phyloP scores from a whole-genome alignment of 2,329 filamentous ascomycete species.

The Lecanicillium sp. region DNA sequence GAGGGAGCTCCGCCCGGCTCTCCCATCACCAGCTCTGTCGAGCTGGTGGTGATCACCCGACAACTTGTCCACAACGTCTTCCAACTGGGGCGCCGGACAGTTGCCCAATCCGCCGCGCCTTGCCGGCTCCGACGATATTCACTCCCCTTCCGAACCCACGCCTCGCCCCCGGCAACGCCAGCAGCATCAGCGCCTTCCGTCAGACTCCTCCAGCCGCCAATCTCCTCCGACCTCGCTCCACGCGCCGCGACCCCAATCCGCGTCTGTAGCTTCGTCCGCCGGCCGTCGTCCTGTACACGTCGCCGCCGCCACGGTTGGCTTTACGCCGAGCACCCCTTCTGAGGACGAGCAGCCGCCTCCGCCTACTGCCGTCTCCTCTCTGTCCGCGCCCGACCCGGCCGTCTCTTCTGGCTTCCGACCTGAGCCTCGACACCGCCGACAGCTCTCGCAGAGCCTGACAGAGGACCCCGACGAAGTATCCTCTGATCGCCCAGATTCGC shows the following conservation, averaged over 20 bases:
- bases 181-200: conserved; percentile 1
- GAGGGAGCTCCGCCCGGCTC: not conserved
- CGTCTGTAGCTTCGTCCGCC: conserved; percentile 36
- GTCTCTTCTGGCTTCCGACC: conserved; percentile 7
- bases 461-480: conserved; percentile 35
- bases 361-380: conserved; percentile 12
- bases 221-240: conserved; percentile 37
- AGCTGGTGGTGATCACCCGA: conserved; percentile 8
- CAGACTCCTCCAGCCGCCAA: not conserved
- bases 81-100: conserved; percentile 6
- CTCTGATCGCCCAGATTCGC: conserved; percentile 20
- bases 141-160: conserved; percentile 1
- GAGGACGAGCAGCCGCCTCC: conserved; percentile 7
- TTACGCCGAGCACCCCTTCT: conserved; percentile 31
- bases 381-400: conserved; percentile 35
- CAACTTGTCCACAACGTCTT: conserved; percentile 5
- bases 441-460: conserved; percentile 42
- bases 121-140: conserved; percentile 7
- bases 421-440: conserved; percentile 19
- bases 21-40: conserved; percentile 8
- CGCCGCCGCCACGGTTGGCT: conserved; percentile 40
- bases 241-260: conserved; percentile 43
- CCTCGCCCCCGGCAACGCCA: conserved; percentile 6
- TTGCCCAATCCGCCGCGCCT: conserved; percentile 7
- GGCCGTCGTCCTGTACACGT: conserved; percentile 34